Conservation (phyloP, 169 alveolate genomes). For the Plasmodium relictum region DNA sequence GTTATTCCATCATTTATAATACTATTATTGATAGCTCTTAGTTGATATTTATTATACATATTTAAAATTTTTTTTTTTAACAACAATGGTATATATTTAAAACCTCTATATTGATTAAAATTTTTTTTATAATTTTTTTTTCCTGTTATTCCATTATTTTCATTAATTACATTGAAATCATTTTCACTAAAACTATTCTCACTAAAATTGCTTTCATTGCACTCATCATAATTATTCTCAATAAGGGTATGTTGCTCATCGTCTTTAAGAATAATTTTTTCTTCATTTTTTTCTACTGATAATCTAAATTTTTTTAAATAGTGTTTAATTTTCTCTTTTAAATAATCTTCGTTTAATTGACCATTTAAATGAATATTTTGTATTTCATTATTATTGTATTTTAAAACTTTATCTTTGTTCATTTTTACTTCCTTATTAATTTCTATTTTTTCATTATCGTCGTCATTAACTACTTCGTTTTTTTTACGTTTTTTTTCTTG, state of each 20-base stretch:
- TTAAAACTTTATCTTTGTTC: background rate
- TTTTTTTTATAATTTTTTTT: background rate
- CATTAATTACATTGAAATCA: no score
- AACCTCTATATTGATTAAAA: slow-evolving; percentile 20
- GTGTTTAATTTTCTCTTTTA: background rate
- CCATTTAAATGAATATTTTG: slow-evolving; percentile 2
- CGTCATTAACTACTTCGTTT: background rate
- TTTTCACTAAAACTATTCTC: background rate
- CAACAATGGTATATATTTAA: slow-evolving; percentile 76
- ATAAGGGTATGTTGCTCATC: no score
- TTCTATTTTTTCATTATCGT: background rate
- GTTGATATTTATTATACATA: slow-evolving; percentile 82
- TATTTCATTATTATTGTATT: background rate
- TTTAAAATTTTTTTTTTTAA: slow-evolving; percentile 77
- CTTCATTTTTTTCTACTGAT: no score
- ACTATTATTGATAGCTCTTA: slow-evolving; percentile 84
- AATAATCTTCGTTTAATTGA: background rate
- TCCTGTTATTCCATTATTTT: background rate
- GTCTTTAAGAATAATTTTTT: no score
- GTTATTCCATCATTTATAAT: slow-evolving; percentile 90
- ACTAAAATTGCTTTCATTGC: background rate
- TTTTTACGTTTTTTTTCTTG: background rate
- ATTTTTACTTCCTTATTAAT: background rate
- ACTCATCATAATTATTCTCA: background rate
- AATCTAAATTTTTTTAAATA: background rate